These are phyloP conservation scores for Acanthamoeba culbertsoni DNA, from an alignment of 208 protist genomes.

Conservation along the genomic window DNA sequence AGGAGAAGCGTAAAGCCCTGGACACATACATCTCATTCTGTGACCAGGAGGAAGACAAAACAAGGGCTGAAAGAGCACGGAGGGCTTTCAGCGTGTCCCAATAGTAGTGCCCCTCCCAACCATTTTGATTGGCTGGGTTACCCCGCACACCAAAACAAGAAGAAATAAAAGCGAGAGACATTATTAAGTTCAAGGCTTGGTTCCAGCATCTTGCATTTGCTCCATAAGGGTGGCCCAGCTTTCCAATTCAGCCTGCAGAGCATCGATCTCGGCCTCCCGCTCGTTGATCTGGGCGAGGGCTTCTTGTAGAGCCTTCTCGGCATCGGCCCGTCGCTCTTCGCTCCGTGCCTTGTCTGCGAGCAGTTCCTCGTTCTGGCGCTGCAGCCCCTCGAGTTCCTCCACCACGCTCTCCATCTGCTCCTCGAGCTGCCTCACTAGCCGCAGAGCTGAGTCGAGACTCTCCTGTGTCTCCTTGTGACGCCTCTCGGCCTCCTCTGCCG, in stretches of 20 bases:
- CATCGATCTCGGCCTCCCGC: background rate
- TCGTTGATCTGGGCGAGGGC: background rate
- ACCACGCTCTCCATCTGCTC: background rate
- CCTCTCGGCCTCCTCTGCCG: background rate
- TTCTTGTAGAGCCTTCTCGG: background rate
- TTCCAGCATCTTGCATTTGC: no score
- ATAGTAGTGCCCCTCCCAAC: no score
- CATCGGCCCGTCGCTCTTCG: background rate
- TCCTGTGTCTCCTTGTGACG: background rate
- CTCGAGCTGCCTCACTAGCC: background rate
- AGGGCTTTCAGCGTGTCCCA: no score
- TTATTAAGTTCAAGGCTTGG: no score
- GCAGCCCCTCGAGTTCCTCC: background rate
- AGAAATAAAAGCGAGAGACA: no score
- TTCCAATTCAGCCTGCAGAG: constrained; percentile 2
- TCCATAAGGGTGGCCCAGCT: background rate
- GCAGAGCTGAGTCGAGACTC: background rate
- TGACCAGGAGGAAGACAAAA: no score
- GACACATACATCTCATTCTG: no score
- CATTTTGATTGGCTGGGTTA: no score
- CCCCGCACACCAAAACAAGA: no score
- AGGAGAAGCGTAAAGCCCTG: no score
- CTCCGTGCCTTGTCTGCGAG: background rate
- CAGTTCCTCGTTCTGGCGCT: background rate
- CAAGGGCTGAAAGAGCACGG: no score